These are phyloP conservation scores for Populus ilicifolia DNA, from an alignment of 345 rosid species.

Conservation along the genomic window DNA sequence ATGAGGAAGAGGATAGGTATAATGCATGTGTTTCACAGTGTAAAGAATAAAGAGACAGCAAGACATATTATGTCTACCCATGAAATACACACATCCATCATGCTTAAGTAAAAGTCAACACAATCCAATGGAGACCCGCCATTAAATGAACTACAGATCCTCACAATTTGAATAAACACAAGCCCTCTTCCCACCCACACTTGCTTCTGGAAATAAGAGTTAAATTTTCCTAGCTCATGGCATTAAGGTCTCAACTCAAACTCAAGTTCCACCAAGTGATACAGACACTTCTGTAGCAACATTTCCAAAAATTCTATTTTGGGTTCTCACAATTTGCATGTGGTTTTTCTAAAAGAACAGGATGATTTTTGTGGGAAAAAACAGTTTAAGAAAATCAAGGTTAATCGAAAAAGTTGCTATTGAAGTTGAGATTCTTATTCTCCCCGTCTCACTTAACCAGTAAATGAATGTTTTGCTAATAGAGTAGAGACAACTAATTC, in stretches of 20 bases:
- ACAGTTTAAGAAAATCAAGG: neutral
- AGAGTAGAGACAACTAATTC: neutral
- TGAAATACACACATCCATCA: neutral
- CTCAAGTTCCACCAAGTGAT: neutral
- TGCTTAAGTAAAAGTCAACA: neutral
- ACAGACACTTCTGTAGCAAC: neutral
- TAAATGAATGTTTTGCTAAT: neutral
- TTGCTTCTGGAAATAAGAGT: too few relatives aligned
- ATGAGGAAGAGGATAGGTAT: neutral
- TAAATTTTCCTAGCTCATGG: neutral
- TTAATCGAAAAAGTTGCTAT: neutral
- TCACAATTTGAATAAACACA: neutral
- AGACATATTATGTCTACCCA: neutral
- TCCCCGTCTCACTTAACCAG: neutral
- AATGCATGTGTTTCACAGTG: neutral
- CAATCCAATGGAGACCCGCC: neutral
- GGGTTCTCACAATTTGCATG: too few relatives aligned
- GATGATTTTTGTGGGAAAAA: neutral
- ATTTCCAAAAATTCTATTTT: neutral
- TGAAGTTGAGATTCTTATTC: neutral
- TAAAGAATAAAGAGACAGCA: neutral
- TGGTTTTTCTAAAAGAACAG: neutral
- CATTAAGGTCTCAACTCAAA: neutral
- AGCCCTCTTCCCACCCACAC: neutral
- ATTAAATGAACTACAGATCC: neutral